Conservation (phyloP, 2,329 filamentous ascomycete species). For the Aureobasidium musti region DNA sequence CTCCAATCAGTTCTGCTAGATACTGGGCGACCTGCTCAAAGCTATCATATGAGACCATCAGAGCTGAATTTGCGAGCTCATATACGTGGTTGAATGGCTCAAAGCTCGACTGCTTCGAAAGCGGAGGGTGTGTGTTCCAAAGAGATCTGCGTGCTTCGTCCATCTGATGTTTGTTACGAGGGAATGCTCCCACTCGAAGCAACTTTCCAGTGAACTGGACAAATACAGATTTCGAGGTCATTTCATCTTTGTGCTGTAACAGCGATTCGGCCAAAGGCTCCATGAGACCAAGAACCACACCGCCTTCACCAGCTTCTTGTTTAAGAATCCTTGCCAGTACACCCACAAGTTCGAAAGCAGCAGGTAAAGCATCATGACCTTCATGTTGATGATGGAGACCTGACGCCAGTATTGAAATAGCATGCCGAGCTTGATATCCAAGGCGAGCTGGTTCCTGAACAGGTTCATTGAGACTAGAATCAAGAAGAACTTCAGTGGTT, state of each 20-base stretch:
- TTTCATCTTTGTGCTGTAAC: not conserved
- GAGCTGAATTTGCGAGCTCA: constrained; percentile 56
- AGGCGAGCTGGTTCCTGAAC: constrained; percentile 27
- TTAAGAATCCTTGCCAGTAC: constrained; percentile 11
- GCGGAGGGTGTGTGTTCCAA: constrained; percentile 58
- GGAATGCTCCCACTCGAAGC: constrained; percentile 46
- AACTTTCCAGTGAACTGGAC: constrained; percentile 33
- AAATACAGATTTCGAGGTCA: not conserved
- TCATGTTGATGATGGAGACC: constrained; percentile 13
- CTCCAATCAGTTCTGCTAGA: constrained; percentile 27
- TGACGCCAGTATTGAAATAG: constrained; percentile 14
- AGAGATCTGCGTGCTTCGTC: constrained; percentile 66
- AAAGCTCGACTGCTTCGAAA: constrained; percentile 42
- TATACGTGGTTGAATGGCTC: constrained; percentile 70
- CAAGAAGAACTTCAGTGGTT: not conserved
- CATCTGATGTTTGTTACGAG: constrained; percentile 62
- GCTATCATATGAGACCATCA: constrained; percentile 58
- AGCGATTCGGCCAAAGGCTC: constrained; percentile 29
- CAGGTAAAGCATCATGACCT: not conserved
- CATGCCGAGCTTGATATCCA: constrained; percentile 24
- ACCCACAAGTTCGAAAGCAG: constrained; percentile 12
- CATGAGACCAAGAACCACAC: constrained; percentile 29
- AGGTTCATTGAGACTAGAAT: constrained; percentile 7
- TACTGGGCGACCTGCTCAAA: constrained; percentile 55
- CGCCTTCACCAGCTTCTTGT: constrained; percentile 28